Evolutionary conservation across 495 filamentous ascomycete species (phyloP).

Genomic region (Penicillium taxi): DNA sequence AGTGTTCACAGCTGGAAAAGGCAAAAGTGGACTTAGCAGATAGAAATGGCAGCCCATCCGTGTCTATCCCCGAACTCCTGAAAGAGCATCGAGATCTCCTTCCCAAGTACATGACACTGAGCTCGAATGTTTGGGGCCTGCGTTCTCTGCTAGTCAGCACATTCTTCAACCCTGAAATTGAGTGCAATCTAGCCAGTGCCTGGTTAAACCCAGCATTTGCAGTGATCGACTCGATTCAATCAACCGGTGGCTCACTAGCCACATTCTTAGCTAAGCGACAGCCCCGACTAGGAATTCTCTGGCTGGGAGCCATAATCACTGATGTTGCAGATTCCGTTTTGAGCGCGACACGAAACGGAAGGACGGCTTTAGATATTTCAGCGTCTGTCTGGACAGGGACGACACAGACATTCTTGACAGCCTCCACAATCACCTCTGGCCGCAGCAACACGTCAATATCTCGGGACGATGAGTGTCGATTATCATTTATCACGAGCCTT

Average conservation of each 20-base stretch:
- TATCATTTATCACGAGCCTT: conserved; percentile 19
- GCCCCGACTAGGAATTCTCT: conserved; percentile 15
- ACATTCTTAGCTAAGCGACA: conserved; percentile 12
- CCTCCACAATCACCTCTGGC: neutral
- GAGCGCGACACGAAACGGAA: conserved; percentile 12
- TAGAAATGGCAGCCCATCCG: neutral
- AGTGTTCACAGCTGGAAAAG: neutral
- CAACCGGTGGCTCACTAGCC: conserved; percentile 4
- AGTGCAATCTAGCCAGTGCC: conserved; percentile 26
- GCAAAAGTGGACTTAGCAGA: too few relatives aligned
- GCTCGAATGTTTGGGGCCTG: conserved; percentile 19
- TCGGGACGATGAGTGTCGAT: conserved; percentile 22
- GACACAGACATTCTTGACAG: conserved; percentile 19
- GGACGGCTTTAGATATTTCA: conserved; percentile 15
- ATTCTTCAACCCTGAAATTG: conserved; percentile 21
- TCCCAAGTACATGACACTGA: conserved; percentile 21
- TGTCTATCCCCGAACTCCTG: conserved; percentile 10
- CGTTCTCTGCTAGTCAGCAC: conserved; percentile 21
- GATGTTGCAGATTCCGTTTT: conserved; percentile 13
- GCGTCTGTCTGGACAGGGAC: conserved; percentile 18
- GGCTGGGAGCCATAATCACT: conserved; percentile 22
- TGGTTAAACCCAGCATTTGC: conserved; percentile 28
- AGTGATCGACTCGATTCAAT: conserved; percentile 10
- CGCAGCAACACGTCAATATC: conserved; percentile 9
- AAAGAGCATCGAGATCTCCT: conserved; percentile 10